phyloP scores from a whole-genome alignment of 345 rosid species.

The Aquilaria yunnanensis region DNA sequence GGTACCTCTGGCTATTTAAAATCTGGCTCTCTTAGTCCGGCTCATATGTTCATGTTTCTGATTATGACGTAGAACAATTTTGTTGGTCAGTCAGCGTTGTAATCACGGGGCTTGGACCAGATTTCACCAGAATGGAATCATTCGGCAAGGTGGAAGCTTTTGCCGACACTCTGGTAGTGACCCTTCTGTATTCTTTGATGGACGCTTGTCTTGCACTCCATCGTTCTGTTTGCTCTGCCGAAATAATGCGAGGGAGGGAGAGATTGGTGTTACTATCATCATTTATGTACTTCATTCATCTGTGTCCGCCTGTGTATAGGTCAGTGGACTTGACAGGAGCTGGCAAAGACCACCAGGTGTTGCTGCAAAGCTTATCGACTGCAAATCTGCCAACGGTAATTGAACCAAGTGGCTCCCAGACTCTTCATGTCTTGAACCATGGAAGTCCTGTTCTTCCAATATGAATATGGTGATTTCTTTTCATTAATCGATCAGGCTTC shows the following conservation, averaged over 20 bases:
- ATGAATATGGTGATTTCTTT: background rate
- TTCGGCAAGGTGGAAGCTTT: slow-evolving; percentile 94
- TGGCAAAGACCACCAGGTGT: slow-evolving; percentile 90
- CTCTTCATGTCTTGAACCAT: background rate
- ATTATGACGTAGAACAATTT: background rate
- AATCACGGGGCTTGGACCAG: slow-evolving; percentile 88
- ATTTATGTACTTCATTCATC: background rate
- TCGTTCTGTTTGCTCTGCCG: background rate
- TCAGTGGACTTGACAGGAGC: slow-evolving; percentile 93
- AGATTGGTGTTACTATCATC: background rate
- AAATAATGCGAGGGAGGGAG: background rate
- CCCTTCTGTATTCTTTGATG: slow-evolving; percentile 3
- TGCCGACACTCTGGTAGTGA: slow-evolving; percentile 69
- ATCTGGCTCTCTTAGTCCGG: too few relatives aligned
- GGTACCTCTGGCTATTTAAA: too few relatives aligned
- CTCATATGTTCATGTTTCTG: background rate
- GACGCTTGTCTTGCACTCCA: too few relatives aligned
- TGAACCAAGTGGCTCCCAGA: background rate
- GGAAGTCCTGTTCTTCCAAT: background rate
- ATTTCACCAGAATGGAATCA: slow-evolving; percentile 85
- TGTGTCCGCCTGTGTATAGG: slow-evolving; percentile 24
- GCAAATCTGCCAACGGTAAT: slow-evolving; percentile 67
- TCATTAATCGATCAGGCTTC: slow-evolving; percentile 37
- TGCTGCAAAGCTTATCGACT: slow-evolving; percentile 65
- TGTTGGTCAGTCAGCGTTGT: slow-evolving; percentile 46